Evolutionary conservation across 192 early-diverging fungal species (phyloP), one percentile per base, ranked within the genome.

Genomic region (Backusella tarrabulga): DNA sequence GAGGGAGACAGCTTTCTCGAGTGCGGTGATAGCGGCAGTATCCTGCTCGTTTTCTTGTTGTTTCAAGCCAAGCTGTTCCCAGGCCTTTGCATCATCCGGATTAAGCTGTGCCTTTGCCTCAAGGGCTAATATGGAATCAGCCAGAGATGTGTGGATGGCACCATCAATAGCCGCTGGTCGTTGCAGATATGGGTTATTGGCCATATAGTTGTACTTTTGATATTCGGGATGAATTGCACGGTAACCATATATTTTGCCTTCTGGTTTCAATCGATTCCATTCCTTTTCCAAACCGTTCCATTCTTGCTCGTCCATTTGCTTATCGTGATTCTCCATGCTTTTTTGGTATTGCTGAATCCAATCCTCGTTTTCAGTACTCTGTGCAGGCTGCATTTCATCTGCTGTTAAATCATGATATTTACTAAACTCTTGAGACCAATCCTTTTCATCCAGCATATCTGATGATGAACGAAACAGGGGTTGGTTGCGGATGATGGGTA

Each of bases 41-140:
- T 99, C 98, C 56, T 95, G 93, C 80, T 99, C 98, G 82, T 98
- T 99, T 79, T 99, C 98, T 75, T 98, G 97, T 79, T 99, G 98
- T 68, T 87, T 85, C 38, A 94, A 83, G 42, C 98, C 98, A 8
- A 99, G 87, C 77, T 90, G 81, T 73, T 92, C 85, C 98, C 98
- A 99, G 67, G 93, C 87, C 0, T 81, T 81, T 0, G 95, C 93
- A 82, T 99, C 91, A 41, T 87, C 77, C 0, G 95, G 90, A 50
- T 94, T 88, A 56, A 91, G 84, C 79, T 96, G 92, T 32, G 97
- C 90, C 1, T 91, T 87, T 23, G 96, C 95, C 82, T 99, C 98
- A 11, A 99, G 89, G 6, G 94, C 93, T 74, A 99, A 81, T 60
- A 98, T 97, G 1, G 93, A 88, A 70, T 98, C 98, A 17, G 92